These are phyloP conservation scores for Neurospora sp. DNA, from an alignment of 495 filamentous ascomycete genomes.

Conservation along the genomic window DNA sequence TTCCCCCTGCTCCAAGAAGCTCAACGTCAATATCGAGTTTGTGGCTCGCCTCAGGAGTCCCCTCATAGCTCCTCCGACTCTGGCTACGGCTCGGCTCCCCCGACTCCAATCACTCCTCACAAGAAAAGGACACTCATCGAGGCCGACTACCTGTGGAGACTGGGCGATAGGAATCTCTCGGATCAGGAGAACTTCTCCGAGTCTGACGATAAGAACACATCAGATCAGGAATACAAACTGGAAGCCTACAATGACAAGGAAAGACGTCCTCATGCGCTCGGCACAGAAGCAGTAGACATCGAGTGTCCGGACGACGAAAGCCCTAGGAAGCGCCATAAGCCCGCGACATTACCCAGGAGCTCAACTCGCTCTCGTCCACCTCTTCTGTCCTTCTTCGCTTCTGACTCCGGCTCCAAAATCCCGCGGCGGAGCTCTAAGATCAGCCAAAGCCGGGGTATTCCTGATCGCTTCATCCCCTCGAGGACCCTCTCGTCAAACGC, in stretches of 20 bases:
- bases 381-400: conserved; percentile 12
- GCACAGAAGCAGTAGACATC: not conserved
- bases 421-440: conserved; percentile 12
- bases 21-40: conserved; percentile 6
- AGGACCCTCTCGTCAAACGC: conserved; percentile 32
- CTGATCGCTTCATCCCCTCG: conserved; percentile 62
- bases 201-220: conserved; percentile 14
- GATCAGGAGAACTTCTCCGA: conserved; percentile 15
- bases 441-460: conserved; percentile 17
- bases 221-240: conserved; percentile 17
- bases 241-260: conserved; percentile 6
- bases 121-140: not conserved
- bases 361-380: conserved; percentile 6
- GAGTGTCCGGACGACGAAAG: not conserved
- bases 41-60: conserved; percentile 5
- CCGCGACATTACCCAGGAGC: conserved; percentile 13
- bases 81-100: conserved; percentile 16
- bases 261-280: not conserved
- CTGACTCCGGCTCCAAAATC: conserved; percentile 2
- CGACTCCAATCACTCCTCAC: conserved; percentile 1
- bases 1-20: conserved; percentile 1
- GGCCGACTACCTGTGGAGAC: conserved; percentile 3
- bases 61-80: conserved; percentile 15
- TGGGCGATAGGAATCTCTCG: conserved; percentile 17
- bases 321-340: conserved; percentile 4